These are phyloP conservation scores for Fusarium haematococcum DNA, from an alignment of 2,329 filamentous ascomycete genomes.

Conservation along the genomic window DNA sequence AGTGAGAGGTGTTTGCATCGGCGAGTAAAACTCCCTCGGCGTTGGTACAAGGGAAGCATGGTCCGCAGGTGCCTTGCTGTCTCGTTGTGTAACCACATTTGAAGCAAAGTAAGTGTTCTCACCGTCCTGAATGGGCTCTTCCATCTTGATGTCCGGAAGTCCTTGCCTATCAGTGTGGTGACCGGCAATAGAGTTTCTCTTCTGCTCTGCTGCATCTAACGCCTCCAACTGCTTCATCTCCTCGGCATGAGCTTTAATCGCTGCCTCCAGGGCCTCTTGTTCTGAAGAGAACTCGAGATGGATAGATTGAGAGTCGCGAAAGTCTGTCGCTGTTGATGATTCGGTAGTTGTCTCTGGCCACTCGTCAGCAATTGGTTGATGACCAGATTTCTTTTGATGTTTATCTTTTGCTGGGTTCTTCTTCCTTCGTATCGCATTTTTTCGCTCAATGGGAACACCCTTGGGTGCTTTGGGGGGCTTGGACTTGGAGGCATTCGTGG, in stretches of 20 bases:
- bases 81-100: background rate
- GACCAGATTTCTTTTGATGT: background rate
- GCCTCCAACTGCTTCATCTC: slow-evolving; percentile 26
- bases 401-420: slow-evolving; percentile 18
- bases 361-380: slow-evolving; percentile 15
- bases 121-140: background rate
- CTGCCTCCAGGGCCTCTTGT: slow-evolving; percentile 32
- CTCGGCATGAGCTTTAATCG: slow-evolving; percentile 30
- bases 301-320: background rate
- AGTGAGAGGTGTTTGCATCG: slow-evolving; percentile 29
- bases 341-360: slow-evolving; percentile 7
- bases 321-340: background rate
- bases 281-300: slow-evolving; percentile 22
- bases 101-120: background rate
- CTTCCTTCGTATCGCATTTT: slow-evolving; percentile 34
- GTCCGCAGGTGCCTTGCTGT: background rate
- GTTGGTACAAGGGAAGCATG: slow-evolving; percentile 30
- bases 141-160: background rate
- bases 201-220: slow-evolving; percentile 16
- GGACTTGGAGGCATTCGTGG: background rate
- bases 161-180: background rate
- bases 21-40: slow-evolving; percentile 43
- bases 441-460: slow-evolving; percentile 24
- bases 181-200: background rate
- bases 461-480: background rate